These are phyloP conservation scores for Trametopsis cervina DNA, from an alignment of 768 basidiomycete genomes.

Conservation along the genomic window DNA sequence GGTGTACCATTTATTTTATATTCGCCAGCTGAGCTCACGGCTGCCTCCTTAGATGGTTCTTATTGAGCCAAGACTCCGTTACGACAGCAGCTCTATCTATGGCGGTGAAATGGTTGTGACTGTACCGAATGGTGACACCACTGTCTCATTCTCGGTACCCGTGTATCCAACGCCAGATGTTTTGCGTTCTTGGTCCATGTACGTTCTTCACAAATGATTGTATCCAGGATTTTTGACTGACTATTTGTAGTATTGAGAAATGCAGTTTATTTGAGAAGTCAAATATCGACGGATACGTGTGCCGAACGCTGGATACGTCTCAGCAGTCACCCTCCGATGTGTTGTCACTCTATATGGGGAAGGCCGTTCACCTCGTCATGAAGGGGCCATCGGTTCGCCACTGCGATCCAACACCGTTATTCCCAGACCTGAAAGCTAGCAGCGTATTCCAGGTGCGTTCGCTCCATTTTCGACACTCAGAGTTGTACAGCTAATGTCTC, in stretches of 20 bases:
- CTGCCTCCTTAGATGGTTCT: conserved; percentile 71
- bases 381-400: conserved; percentile 55
- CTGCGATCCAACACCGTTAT: conserved; percentile 43
- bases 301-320: conserved; percentile 32
- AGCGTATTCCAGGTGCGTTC: conserved; percentile 33
- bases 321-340: conserved; percentile 43
- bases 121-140: conserved; percentile 55
- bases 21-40: background rate
- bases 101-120: conserved; percentile 45
- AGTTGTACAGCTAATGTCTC: too few relatives aligned
- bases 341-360: conserved; percentile 56
- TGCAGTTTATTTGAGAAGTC: conserved; percentile 41
- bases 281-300: conserved; percentile 62
- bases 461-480: too few relatives aligned
- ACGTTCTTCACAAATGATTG: conserved; percentile 22
- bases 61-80: conserved; percentile 48
- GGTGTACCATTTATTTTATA: background rate
- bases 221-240: too few relatives aligned
- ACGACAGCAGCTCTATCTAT: conserved; percentile 36
- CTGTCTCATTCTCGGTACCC: conserved; percentile 52
- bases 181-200: conserved; percentile 53
- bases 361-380: conserved; percentile 53
- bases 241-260: conserved; percentile 42
- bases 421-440: conserved; percentile 51
- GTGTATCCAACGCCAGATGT: conserved; percentile 44